A percentile compares a stretch with the other conserved stretches of the same genome.
Evolutionary conservation across 2,329 filamentous ascomycete genomes (phyloP).

Genomic region (Proliferodiscus dingleyae): DNA sequence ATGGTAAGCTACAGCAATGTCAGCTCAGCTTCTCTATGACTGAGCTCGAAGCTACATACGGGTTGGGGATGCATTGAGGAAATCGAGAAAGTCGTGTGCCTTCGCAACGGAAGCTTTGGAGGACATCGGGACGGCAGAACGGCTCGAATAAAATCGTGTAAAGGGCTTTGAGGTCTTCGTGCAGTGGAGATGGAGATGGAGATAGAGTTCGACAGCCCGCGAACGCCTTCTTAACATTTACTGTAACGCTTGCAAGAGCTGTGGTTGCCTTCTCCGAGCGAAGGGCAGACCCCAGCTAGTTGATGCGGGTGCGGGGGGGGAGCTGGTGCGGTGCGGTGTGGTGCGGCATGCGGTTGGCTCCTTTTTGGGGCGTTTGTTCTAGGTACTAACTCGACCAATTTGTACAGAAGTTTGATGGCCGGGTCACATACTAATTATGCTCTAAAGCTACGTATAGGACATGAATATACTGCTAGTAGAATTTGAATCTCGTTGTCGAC

Average conservation of each 20-base stretch:
- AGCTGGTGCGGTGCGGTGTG: too few relatives aligned
- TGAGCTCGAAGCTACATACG: slow-evolving; percentile 50
- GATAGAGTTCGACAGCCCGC: neutral
- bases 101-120: slow-evolving; percentile 22
- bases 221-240: slow-evolving; percentile 1
- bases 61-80: slow-evolving; percentile 90
- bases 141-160: slow-evolving; percentile 9
- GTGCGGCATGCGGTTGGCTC: too few relatives aligned
- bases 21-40: neutral
- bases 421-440: too few relatives aligned
- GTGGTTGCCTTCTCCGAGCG: too few relatives aligned
- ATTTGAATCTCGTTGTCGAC: too few relatives aligned
- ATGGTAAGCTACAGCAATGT: slow-evolving; percentile 70
- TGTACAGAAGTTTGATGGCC: neutral
- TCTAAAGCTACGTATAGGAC: too few relatives aligned
- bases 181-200: neutral
- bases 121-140: slow-evolving; percentile 20
- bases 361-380: too few relatives aligned
- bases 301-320: too few relatives aligned
- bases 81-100: slow-evolving; percentile 73
- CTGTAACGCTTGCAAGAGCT: neutral
- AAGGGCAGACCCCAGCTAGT: too few relatives aligned
- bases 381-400: neutral
- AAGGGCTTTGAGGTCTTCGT: neutral
- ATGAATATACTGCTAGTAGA: too few relatives aligned